These are phyloP conservation scores for Verticillium klebahnii DNA, from an alignment of 2,329 filamentous ascomycete species.

Conservation along the genomic window DNA sequence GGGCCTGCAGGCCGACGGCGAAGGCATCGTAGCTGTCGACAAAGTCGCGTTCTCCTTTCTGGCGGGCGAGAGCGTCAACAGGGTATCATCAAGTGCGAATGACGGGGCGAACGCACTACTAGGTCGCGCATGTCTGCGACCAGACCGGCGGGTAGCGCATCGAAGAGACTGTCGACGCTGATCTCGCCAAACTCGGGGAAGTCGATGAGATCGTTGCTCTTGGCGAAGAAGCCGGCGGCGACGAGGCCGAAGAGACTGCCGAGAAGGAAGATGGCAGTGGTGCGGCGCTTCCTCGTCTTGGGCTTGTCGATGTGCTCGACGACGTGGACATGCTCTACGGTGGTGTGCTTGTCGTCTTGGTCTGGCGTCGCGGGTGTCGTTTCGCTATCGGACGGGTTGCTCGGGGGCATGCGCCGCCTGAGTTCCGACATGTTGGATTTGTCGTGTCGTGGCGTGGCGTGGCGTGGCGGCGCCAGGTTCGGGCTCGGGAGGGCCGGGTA, in stretches of 20 bases:
- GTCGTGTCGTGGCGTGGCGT: neutral
- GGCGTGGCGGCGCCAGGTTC: neutral
- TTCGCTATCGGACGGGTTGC: slow-evolving; percentile 12
- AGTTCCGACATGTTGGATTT: neutral
- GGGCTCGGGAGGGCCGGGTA: neutral
- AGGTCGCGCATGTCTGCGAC: slow-evolving; percentile 82
- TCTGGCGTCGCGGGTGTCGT: slow-evolving; percentile 3
- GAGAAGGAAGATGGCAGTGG: slow-evolving; percentile 77
- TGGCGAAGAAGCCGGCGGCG: slow-evolving; percentile 85
- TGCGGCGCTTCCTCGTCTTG: slow-evolving; percentile 65
- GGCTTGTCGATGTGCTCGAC: slow-evolving; percentile 31
- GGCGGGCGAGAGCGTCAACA: slow-evolving; percentile 9
- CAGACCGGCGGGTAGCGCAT: slow-evolving; percentile 82
- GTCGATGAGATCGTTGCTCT: slow-evolving; percentile 83
- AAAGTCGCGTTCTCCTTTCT: slow-evolving; percentile 79
- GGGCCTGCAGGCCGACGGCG: slow-evolving; percentile 79
- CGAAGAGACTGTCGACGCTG: slow-evolving; percentile 80
- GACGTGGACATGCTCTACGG: slow-evolving; percentile 34
- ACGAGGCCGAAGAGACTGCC: slow-evolving; percentile 88
- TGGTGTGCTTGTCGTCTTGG: slow-evolving; percentile 27
- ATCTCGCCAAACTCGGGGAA: slow-evolving; percentile 66
- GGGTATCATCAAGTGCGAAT: slow-evolving; percentile 1
- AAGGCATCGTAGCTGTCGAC: slow-evolving; percentile 92
- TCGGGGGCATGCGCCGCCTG: slow-evolving; percentile 17
- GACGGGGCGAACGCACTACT: slow-evolving; percentile 52